A percentile compares a stretch with the other conserved stretches of the same genome.
phyloP scores from a whole-genome alignment of 257 asterid species.

The Perilla frutescens region DNA sequence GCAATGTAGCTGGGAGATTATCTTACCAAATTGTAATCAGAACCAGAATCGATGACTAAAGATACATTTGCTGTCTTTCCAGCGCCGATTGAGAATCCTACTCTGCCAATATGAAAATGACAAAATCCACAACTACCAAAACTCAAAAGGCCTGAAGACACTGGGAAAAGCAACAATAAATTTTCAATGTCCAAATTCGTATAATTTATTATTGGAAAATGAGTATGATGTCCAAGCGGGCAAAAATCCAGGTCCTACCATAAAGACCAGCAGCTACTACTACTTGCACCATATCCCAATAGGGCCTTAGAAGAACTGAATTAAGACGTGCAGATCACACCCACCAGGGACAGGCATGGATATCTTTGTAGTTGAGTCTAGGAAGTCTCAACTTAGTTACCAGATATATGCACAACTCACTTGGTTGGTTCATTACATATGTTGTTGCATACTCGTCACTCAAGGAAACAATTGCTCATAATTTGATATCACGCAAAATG shows the following conservation, averaged over 20 bases:
- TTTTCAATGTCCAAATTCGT: background rate
- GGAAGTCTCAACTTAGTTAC: background rate
- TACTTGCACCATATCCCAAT: background rate
- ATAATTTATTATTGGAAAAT: background rate
- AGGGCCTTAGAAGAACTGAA: background rate
- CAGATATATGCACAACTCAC: background rate
- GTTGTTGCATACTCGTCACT: background rate
- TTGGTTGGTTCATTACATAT: background rate
- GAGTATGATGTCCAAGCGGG: background rate
- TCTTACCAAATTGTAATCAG: slow-evolving; percentile 91
- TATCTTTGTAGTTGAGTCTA: background rate
- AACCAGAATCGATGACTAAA: slow-evolving; percentile 89
- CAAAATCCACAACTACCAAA: slow-evolving; percentile 29
- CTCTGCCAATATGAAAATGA: slow-evolving; percentile 60
- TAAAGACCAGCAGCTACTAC: background rate
- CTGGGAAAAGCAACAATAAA: background rate
- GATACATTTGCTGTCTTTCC: slow-evolving; percentile 60
- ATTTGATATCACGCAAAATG: background rate
- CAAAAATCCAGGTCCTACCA: background rate
- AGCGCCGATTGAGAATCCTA: slow-evolving; percentile 82
- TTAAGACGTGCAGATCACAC: background rate
- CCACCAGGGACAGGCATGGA: background rate
- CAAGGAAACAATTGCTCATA: background rate
- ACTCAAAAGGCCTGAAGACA: background rate
- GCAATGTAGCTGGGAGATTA: background rate